phyloP scores from a whole-genome alignment of 257 asterid genomes.

The Nicotiana tabacum region DNA sequence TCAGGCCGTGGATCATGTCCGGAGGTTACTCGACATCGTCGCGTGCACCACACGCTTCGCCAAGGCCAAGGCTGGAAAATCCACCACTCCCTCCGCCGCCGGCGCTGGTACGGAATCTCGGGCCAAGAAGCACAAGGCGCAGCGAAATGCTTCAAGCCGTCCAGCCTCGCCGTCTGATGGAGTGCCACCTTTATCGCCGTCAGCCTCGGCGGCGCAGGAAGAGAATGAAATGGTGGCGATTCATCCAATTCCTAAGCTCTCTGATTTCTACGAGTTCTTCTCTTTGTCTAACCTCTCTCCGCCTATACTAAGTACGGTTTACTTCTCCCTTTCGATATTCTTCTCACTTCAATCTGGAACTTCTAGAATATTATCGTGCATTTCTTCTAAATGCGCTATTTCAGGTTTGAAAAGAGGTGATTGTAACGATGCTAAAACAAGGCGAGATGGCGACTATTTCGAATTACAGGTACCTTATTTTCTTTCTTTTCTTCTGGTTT shows the following conservation, averaged over 20 bases:
- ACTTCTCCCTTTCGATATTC: not conserved
- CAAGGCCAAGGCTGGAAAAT: conserved; percentile 48
- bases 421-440: conserved; percentile 43
- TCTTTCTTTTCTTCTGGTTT: not conserved
- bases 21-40: conserved; percentile 86
- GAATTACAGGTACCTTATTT: conserved; percentile 67
- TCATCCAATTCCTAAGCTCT: conserved; percentile 93
- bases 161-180: conserved; percentile 47
- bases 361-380: not conserved
- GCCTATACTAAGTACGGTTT: conserved; percentile 77
- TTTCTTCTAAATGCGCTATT: not conserved
- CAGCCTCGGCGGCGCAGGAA: conserved; percentile 52
- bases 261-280: conserved; percentile 96
- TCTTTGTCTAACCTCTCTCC: conserved; percentile 76
- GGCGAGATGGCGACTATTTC: conserved; percentile 67
- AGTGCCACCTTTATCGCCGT: conserved; percentile 22
- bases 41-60: conserved; percentile 96
- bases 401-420: conserved; percentile 70
- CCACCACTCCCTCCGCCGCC: conserved; percentile 10
- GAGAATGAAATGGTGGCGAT: conserved; percentile 93
- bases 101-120: conserved; percentile 36
- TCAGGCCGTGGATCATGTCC: conserved; percentile 75
- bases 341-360: not conserved
- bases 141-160: conserved; percentile 32
- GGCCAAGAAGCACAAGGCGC: conserved; percentile 41